phyloP scores from a whole-genome alignment of 768 basidiomycete genomes.

The Trametes meyenii region DNA sequence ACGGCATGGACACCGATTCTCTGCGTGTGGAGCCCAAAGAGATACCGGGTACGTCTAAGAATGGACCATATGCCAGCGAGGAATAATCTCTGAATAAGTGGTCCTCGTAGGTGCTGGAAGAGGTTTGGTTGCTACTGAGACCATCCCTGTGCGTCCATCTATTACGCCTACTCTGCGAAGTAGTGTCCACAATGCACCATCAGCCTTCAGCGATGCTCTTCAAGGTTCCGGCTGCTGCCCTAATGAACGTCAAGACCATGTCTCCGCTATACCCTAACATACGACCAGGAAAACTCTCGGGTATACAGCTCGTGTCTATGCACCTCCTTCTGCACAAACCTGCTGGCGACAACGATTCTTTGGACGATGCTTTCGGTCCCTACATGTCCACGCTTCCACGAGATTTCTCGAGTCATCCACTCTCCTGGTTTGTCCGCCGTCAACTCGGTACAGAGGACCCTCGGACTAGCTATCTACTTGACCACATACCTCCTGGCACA shows the following conservation, averaged over 20 bases:
- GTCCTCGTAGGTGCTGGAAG: conserved; percentile 57
- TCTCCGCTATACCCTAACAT: conserved; percentile 53
- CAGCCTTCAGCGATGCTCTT: conserved; percentile 63
- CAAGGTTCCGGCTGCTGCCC: conserved; percentile 64
- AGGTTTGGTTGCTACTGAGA: conserved; percentile 62
- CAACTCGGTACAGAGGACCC: conserved; percentile 14
- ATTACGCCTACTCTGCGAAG: neutral
- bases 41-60: conserved; percentile 46
- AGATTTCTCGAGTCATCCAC: conserved; percentile 76
- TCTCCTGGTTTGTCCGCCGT: conserved; percentile 65
- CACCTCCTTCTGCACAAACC: conserved; percentile 77
- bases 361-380: conserved; percentile 64
- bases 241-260: conserved; percentile 78
- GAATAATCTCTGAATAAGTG: neutral
- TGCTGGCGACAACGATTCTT: conserved; percentile 40
- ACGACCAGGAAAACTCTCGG: conserved; percentile 44
- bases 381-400: conserved; percentile 80
- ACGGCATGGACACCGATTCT: conserved; percentile 38
- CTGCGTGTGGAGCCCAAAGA: conserved; percentile 56
- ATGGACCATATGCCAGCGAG: conserved; percentile 1
- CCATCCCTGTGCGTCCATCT: conserved; percentile 43
- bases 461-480: conserved; percentile 37
- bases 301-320: conserved; percentile 77
- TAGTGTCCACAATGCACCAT: conserved; percentile 21
- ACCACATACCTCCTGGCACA: conserved; percentile 53